Evolutionary conservation across 805 yeast genomes (phyloP).

Genomic region (Lipomyces yamanashiensis): DNA sequence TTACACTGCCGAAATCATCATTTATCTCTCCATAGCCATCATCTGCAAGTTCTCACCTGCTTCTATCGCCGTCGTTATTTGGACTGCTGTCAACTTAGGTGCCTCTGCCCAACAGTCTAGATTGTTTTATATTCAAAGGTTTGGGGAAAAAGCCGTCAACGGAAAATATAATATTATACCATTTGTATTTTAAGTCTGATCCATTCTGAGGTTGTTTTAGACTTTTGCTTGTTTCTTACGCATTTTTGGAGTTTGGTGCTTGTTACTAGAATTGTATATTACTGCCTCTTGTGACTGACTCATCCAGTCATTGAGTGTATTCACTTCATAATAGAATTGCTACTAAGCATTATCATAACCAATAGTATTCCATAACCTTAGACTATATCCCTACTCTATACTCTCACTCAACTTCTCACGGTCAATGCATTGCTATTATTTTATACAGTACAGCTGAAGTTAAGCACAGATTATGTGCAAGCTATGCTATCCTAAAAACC

Average conservation of each 20-base stretch:
- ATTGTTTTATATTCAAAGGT: constrained; percentile 48
- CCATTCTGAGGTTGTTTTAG: too few species aligned
- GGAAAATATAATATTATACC: constrained; percentile 27
- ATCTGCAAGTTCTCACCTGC: constrained; percentile 34
- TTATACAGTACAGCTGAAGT: too few species aligned
- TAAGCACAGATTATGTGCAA: constrained; percentile 6
- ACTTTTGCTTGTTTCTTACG: too few species aligned
- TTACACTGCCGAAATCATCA: constrained; percentile 60
- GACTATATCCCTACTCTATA: constrained; percentile 15
- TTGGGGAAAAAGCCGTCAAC: constrained; percentile 27
- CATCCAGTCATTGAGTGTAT: too few species aligned
- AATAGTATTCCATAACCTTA: too few species aligned
- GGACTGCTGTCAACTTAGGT: constrained; percentile 52
- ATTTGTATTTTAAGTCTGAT: constrained; percentile 5
- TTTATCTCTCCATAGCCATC: constrained; percentile 49
- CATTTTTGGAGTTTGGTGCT: too few species aligned
- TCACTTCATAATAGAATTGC: too few species aligned
- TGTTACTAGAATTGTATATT: too few species aligned
- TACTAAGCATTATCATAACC: too few species aligned
- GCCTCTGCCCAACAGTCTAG: constrained; percentile 57
- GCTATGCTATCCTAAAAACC: constrained; percentile 11
- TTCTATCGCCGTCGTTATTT: constrained; percentile 37
- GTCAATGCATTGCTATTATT: too few species aligned
- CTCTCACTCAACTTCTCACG: constrained; percentile 12
- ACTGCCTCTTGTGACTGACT: too few species aligned